A percentile compares a stretch with the other conserved stretches of the same genome.
These are phyloP conservation scores for Malassezia sp. DNA, from an alignment of 1,284 basidiomycete species.

Conservation along the genomic window DNA sequence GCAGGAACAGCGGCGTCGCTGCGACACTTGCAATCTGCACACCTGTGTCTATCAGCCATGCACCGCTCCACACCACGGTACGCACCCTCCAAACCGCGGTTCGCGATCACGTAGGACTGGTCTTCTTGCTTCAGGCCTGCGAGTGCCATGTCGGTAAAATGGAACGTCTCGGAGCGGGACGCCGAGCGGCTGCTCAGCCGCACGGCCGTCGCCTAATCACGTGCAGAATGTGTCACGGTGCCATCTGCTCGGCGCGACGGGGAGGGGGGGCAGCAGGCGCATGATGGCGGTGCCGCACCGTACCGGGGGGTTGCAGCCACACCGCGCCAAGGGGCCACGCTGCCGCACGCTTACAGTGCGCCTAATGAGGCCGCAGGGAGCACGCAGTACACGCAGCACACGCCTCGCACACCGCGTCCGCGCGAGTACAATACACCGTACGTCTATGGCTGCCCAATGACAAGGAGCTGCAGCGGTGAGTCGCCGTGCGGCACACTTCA, in stretches of 20 bases:
- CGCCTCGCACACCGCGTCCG: too few species aligned
- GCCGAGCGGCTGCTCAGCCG: too few species aligned
- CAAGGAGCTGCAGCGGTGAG: not conserved
- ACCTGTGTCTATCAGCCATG: constrained; percentile 9
- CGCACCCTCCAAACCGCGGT: constrained; percentile 13
- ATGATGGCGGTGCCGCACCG: too few species aligned
- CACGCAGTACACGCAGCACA: too few species aligned
- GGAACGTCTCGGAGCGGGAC: too few species aligned
- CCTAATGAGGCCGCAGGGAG: too few species aligned
- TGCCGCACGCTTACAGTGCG: too few species aligned
- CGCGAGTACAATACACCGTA: not conserved
- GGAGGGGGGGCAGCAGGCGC: too few species aligned
- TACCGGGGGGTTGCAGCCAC: too few species aligned
- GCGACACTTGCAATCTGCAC: constrained; percentile 30
- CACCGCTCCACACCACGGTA: not conserved
- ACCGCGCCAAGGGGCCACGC: too few species aligned
- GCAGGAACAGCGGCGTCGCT: constrained; percentile 32
- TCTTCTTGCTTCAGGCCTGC: constrained; percentile 3
- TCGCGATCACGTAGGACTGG: constrained; percentile 12
- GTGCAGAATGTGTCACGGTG: not conserved
- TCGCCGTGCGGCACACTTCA: not conserved
- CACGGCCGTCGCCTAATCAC: not conserved
- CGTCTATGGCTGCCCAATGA: not conserved
- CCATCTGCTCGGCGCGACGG: not conserved
- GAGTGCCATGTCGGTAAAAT: too few species aligned